Evolutionary conservation across 257 asterid species (phyloP).

Genomic region (Buddleja alternifolia): DNA sequence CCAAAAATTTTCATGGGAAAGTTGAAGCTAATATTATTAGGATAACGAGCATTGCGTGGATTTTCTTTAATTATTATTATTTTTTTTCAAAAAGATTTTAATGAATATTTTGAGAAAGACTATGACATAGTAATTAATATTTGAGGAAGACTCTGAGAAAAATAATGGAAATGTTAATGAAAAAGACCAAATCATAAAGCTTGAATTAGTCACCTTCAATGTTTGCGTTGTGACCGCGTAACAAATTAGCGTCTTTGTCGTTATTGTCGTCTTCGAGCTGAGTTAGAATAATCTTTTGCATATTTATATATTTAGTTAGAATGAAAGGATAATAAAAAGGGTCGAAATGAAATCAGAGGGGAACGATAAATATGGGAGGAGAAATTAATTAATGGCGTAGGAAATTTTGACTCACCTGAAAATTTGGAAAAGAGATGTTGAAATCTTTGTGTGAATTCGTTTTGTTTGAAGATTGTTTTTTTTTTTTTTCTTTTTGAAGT

Average conservation of each 20-base stretch:
- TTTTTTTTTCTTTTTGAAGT: neutral
- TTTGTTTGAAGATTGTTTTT: neutral
- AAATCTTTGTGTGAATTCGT: constrained; percentile 16
- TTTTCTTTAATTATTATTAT: neutral
- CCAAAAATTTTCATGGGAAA: no score
- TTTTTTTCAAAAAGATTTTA: neutral
- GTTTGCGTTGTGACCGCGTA: no score
- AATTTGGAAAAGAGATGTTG: constrained; percentile 6
- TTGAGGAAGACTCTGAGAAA: neutral
- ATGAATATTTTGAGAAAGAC: neutral
- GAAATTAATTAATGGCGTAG: constrained; percentile 25
- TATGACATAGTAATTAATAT: neutral
- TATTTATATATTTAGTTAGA: no score
- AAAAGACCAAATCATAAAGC: no score
- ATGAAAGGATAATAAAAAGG: neutral
- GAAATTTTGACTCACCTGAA: constrained; percentile 28
- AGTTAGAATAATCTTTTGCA: no score
- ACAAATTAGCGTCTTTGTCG: no score
- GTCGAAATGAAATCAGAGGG: neutral
- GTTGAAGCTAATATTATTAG: no score
- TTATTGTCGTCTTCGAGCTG: no score
- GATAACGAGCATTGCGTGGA: no score
- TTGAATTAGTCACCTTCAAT: no score
- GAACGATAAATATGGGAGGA: constrained; percentile 17
- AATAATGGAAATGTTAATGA: neutral